A percentile compares a stretch with the other conserved stretches of the same genome.
These are phyloP conservation scores for Pythium utonaiense DNA, from an alignment of 352 stramenopile species.

Conservation along the genomic window DNA sequence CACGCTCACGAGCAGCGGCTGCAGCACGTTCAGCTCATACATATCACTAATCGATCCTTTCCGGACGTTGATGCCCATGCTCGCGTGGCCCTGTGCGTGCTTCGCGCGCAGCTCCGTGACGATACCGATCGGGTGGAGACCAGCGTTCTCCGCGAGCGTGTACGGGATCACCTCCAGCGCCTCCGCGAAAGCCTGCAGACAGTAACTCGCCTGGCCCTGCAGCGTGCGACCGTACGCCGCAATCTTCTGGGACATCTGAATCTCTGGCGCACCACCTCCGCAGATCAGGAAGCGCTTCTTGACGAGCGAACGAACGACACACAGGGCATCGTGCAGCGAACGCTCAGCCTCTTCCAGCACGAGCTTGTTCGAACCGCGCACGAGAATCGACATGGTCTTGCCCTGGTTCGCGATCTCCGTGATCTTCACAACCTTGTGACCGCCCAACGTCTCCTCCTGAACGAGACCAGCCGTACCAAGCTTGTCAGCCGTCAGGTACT, in stretches of 20 bases:
- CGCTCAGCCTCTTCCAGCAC: conserved; percentile 98
- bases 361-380: conserved; percentile 98
- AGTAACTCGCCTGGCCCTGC: conserved; percentile 95
- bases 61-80: conserved; percentile 96
- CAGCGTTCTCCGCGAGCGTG: conserved; percentile 99
- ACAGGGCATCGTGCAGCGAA: conserved; percentile 98
- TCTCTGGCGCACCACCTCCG: conserved; percentile 96
- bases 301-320: conserved; percentile 96
- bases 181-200: conserved; percentile 96
- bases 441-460: conserved; percentile 94
- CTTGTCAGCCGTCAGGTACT: conserved; percentile 97
- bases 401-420: conserved; percentile 94
- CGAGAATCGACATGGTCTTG: conserved; percentile 97
- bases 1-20: conserved; percentile 98
- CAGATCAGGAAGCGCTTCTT: conserved; percentile 99
- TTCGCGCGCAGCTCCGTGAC: conserved; percentile 96
- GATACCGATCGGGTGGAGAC: conserved; percentile 98
- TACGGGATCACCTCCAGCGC: conserved; percentile 98
- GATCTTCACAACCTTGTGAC: conserved; percentile 99
- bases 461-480: conserved; percentile 94
- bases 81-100: conserved; percentile 91
- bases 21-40: conserved; percentile 97
- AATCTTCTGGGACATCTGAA: conserved; percentile 94
- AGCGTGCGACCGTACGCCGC: conserved; percentile 91
- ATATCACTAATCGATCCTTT: conserved; percentile 97